Percentiles rank a stretch among this genome's conserved stretches.
phyloP scores from a whole-genome alignment of 208 protist species.

The Trypanosoma boissoni region DNA sequence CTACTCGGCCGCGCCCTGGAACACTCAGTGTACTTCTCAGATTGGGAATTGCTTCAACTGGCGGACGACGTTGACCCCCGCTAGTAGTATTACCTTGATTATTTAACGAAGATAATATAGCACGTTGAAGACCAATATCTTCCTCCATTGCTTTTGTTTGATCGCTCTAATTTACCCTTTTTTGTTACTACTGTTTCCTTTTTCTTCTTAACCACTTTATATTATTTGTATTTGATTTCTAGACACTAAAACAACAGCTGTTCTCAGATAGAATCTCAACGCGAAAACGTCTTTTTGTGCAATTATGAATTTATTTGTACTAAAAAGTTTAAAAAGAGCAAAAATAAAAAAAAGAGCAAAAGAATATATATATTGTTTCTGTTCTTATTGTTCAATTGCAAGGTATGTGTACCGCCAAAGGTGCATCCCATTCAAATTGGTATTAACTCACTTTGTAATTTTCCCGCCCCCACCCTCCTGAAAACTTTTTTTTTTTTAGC shows the following conservation, averaged over 20 bases:
- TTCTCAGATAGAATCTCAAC: too few relatives aligned
- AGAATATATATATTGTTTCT: background rate
- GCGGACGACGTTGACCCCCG: background rate
- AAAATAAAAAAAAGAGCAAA: background rate
- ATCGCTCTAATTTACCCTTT: too few relatives aligned
- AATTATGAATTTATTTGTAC: background rate
- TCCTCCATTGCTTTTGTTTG: slow-evolving; percentile 25
- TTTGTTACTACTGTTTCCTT: too few relatives aligned
- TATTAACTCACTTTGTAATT: background rate
- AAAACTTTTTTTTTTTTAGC: too few relatives aligned
- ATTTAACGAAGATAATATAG: slow-evolving; percentile 29
- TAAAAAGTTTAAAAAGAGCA: background rate
- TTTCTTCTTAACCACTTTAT: too few relatives aligned
- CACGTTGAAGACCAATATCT: slow-evolving; percentile 23
- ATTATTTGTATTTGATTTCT: too few relatives aligned
- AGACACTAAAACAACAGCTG: too few relatives aligned
- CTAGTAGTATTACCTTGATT: background rate
- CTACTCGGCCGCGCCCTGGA: background rate
- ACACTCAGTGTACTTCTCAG: background rate
- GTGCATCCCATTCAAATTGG: background rate
- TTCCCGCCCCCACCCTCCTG: too few relatives aligned
- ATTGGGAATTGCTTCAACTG: background rate
- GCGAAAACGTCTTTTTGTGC: background rate
- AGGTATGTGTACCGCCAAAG: background rate
- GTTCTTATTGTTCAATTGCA: background rate